A percentile compares a stretch with the other conserved stretches of the same genome.
Evolutionary conservation across 2,329 filamentous ascomycete genomes (phyloP).

Genomic region (Bipolaris cookei): DNA sequence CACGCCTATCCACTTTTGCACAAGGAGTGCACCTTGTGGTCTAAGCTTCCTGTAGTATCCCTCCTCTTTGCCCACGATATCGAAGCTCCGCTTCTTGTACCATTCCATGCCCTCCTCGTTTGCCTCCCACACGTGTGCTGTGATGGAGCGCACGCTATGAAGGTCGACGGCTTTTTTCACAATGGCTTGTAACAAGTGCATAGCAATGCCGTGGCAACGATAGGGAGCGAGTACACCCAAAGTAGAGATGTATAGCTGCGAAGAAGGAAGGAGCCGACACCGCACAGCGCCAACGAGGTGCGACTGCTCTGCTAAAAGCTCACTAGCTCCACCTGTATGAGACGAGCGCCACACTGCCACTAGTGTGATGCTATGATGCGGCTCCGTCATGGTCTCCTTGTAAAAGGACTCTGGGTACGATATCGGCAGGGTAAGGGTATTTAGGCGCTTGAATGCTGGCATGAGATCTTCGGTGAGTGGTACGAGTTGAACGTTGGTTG

Average conservation of each 20-base stretch:
- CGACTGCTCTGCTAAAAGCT: conserved; percentile 30
- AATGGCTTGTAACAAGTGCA: conserved; percentile 57
- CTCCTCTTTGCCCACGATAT: conserved; percentile 58
- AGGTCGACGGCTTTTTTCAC: conserved; percentile 56
- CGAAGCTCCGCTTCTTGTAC: conserved; percentile 66
- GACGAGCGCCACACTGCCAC: conserved; percentile 62
- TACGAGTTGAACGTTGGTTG: conserved; percentile 60
- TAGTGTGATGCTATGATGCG: conserved; percentile 61
- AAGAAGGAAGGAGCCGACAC: conserved; percentile 52
- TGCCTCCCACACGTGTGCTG: conserved; percentile 69
- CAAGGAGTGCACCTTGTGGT: conserved; percentile 62
- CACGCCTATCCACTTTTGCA: conserved; percentile 53
- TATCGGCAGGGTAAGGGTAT: conserved; percentile 64
- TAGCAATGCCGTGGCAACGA: conserved; percentile 63
- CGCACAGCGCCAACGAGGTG: conserved; percentile 56
- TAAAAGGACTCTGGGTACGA: conserved; percentile 68
- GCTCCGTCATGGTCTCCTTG: conserved; percentile 63
- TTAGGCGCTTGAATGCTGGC: conserved; percentile 63
- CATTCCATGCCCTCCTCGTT: conserved; percentile 66
- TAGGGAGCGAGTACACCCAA: conserved; percentile 66
- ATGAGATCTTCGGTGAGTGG: conserved; percentile 61
- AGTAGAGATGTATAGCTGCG: conserved; percentile 66
- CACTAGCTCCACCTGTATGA: conserved; percentile 3
- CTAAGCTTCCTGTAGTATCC: conserved; percentile 66
- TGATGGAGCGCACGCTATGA: conserved; percentile 60